Evolutionary conservation across 73 alveolate genomes (phyloP), one percentile per base, ranked within the genome.

Genomic region (Uronychia setigera): DNA sequence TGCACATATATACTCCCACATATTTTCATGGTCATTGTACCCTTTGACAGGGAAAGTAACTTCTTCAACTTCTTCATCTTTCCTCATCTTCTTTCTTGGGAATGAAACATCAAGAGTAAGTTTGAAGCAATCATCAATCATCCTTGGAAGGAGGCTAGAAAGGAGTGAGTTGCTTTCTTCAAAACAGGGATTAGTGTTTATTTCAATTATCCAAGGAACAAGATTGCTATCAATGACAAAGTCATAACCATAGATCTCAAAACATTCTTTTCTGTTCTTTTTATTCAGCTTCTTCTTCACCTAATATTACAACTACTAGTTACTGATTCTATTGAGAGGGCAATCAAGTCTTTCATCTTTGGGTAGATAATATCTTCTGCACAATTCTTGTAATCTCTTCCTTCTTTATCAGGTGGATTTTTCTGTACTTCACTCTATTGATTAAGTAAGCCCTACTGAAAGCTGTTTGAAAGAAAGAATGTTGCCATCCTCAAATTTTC

Each of bases 141-240:
- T 95, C 89, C 99, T 88, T 29, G 99, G 99, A 58, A 97, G 78
- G n/a, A 93, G 75, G 85, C 82, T 89, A 82, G 86, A 80, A 35
- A 95, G 88, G 29, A 97, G 84, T 26, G 91, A 93, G 79, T 96
- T 89, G 33, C 98, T 92, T 86, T 94, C 98, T 80, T 97, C 99
- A 32, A 95, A 76, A 77, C 99, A 95, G 14, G 99, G 99, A 83
- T 97, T 97, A n/a, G 99, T 97, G 88, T 97, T 97, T 32, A 97
- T 92, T 81, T 97, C 99, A 33, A 97, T 94, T 31, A 97, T 87
- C 98, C 97, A 97, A 0, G 98, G 95, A 58, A 93, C 90, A 58
- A 46, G 67, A 46, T 46, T 19, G 67, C n/a, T 11, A 19, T 46
- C 67, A 46, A 46, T 46, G n/a, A 46, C 67, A 19, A 46, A 46